Conservation (phyloP, 768 basidiomycete genomes). For the Naganishia antarctica region DNA sequence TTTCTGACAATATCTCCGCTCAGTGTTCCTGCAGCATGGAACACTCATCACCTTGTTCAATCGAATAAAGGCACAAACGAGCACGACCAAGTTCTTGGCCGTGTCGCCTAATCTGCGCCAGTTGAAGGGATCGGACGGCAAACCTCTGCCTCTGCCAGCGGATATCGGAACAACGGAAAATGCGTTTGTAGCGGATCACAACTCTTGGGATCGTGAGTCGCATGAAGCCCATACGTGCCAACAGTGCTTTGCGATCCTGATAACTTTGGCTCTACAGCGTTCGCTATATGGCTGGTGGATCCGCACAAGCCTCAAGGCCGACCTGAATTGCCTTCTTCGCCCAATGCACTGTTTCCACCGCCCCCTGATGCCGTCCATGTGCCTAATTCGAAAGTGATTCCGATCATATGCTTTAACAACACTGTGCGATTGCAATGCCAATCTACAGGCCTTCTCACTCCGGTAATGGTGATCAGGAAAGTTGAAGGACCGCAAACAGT, state of each 20-base stretch:
- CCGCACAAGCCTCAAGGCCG: constrained; percentile 70
- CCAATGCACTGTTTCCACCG: constrained; percentile 64
- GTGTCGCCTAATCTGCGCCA: constrained; percentile 89
- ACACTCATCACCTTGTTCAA: constrained; percentile 94
- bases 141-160: constrained; percentile 73
- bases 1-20: not conserved
- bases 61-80: constrained; percentile 88
- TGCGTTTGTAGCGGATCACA: constrained; percentile 38
- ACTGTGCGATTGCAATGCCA: constrained; percentile 91
- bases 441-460: constrained; percentile 87
- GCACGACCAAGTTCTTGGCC: constrained; percentile 91
- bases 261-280: constrained; percentile 51
- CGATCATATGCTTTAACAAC: constrained; percentile 93
- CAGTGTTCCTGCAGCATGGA: constrained; percentile 93
- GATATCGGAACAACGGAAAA: constrained; percentile 67
- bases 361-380: constrained; percentile 79
- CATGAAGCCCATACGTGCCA: not conserved
- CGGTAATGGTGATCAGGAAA: constrained; percentile 86
- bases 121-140: constrained; percentile 89
- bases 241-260: not conserved
- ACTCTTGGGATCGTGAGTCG: constrained; percentile 42
- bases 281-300: constrained; percentile 96
- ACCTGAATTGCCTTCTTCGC: constrained; percentile 61
- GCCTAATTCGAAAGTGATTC: constrained; percentile 75
- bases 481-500: constrained; percentile 85